These are phyloP conservation scores for Rhizoclosmatium globosum DNA, from an alignment of 192 early-diverging fungal species.

Conservation along the genomic window DNA sequence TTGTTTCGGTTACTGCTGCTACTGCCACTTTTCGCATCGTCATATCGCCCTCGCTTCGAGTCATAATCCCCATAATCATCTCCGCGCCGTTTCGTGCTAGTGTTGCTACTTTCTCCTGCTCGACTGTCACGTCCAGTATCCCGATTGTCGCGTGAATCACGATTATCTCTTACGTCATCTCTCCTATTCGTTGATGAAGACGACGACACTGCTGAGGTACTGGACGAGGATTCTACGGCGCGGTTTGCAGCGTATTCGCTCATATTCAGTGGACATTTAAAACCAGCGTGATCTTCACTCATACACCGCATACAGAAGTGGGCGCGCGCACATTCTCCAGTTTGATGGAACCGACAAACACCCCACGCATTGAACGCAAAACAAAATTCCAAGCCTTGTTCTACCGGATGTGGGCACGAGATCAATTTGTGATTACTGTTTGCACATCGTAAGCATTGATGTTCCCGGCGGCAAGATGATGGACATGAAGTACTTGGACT, in stretches of 20 bases:
- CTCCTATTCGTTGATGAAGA: too few relatives aligned
- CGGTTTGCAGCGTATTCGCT: constrained; percentile 6
- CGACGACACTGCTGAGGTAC: too few relatives aligned
- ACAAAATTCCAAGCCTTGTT: constrained; percentile 38
- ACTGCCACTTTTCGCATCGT: constrained; percentile 4
- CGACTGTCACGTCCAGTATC: too few relatives aligned
- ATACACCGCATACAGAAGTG: constrained; percentile 42
- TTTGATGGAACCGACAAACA: constrained; percentile 33
- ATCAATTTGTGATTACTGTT: constrained; percentile 22
- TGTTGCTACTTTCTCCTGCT: too few relatives aligned
- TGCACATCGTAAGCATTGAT: constrained; percentile 30
- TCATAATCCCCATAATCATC: too few relatives aligned
- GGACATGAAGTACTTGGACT: constrained; percentile 18
- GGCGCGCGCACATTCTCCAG: constrained; percentile 30
- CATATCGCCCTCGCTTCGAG: neutral
- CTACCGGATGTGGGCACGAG: constrained; percentile 34
- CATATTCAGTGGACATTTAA: constrained; percentile 38
- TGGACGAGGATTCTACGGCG: too few relatives aligned
- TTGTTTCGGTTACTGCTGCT: neutral
- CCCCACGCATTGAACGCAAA: constrained; percentile 45
- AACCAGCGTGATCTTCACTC: constrained; percentile 31
- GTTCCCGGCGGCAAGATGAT: neutral
- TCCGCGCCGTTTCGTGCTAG: too few relatives aligned
- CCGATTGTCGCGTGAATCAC: too few relatives aligned
- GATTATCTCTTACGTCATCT: too few relatives aligned